phyloP scores from a whole-genome alignment of 179 eudicot species.

The Corrigiola litoralis region DNA sequence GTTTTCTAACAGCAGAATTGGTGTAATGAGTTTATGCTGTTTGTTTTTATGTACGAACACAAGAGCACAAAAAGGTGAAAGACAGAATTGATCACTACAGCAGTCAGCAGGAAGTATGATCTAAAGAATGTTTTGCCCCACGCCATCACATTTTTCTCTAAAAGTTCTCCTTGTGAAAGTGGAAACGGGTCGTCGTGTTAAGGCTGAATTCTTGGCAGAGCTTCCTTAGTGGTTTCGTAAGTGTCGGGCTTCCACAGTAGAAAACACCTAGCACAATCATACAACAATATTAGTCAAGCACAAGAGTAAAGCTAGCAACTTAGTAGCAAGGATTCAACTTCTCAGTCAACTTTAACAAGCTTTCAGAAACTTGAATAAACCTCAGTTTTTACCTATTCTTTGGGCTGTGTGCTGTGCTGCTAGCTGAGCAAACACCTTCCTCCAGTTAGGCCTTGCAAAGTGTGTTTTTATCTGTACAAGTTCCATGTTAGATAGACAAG shows the following conservation, averaged over 20 bases:
- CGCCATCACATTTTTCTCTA: conserved; percentile 27
- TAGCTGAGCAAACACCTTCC: conserved; percentile 63
- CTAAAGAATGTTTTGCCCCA: conserved; percentile 22
- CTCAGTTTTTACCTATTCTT: conserved; percentile 56
- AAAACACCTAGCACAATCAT: conserved; percentile 62
- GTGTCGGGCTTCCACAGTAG: conserved; percentile 79
- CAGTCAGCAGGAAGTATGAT: background rate
- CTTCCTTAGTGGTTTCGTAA: conserved; percentile 53
- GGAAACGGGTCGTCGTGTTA: conserved; percentile 61
- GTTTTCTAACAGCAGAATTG: background rate
- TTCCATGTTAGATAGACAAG: background rate
- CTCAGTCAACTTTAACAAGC: background rate
- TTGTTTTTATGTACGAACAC: conserved; percentile 5
- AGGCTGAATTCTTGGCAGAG: conserved; percentile 83
- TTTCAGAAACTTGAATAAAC: background rate
- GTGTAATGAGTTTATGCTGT: background rate
- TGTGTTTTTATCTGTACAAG: conserved; percentile 71
- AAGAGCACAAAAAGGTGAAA: conserved; percentile 3
- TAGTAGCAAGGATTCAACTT: background rate
- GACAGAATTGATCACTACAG: background rate
- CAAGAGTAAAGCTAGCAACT: background rate
- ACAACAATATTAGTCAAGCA: background rate
- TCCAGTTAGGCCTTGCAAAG: conserved; percentile 88
- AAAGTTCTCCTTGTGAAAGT: conserved; percentile 93
- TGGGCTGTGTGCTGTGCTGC: conserved; percentile 43